Conservation (phyloP, 1,139 yeast species). For the Suhomyces coccinellae region DNA sequence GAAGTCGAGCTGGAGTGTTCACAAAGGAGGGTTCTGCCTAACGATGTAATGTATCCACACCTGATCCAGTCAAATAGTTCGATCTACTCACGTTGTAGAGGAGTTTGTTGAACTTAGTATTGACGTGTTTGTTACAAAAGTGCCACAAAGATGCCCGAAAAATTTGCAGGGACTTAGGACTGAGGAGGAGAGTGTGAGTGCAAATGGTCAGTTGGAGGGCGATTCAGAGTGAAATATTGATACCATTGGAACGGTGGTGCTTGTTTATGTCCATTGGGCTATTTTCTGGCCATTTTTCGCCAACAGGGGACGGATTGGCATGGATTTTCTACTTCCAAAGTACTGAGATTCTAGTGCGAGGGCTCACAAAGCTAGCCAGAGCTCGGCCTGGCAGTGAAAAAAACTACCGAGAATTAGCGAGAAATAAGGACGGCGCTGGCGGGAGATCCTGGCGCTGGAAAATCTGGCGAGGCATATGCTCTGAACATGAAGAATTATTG, state of each 20-base stretch:
- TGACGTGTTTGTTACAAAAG: slow-evolving; percentile 13
- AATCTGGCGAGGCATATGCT: no score
- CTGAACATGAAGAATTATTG: no score
- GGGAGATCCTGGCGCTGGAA: no score
- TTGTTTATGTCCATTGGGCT: background rate
- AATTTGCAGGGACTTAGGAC: slow-evolving; percentile 1
- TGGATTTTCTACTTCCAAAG: no score
- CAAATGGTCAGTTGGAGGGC: background rate
- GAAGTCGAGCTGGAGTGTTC: background rate
- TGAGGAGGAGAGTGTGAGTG: background rate
- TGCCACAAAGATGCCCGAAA: slow-evolving; percentile 7
- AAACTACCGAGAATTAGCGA: background rate
- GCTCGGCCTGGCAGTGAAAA: no score
- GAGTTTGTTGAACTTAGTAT: slow-evolving; percentile 5
- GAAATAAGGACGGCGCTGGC: background rate
- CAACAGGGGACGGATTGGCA: background rate
- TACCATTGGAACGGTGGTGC: background rate
- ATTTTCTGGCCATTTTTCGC: background rate
- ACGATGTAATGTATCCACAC: background rate
- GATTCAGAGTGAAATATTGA: background rate
- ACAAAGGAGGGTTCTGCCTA: background rate
- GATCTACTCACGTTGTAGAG: background rate
- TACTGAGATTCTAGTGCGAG: background rate
- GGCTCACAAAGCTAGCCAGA: background rate
- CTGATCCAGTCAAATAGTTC: background rate